phyloP scores from a whole-genome alignment of 1,284 basidiomycete genomes.

The Caloboletus inedulis region DNA sequence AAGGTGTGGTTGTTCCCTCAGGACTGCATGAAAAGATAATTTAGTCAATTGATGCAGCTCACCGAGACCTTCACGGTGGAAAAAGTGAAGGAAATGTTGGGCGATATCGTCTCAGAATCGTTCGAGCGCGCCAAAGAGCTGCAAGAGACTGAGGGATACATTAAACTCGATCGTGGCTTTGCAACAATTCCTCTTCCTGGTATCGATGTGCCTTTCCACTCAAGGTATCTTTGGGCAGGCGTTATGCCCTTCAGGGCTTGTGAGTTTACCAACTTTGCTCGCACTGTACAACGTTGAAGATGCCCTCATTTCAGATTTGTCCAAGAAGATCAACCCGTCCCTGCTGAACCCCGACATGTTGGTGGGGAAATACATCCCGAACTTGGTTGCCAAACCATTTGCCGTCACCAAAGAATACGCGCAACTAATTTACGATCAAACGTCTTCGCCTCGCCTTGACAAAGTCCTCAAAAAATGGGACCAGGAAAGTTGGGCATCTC shows the following conservation, averaged over 20 bases:
- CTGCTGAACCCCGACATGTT: conserved; percentile 92
- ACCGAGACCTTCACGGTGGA: conserved; percentile 81
- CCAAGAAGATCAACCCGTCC: conserved; percentile 94
- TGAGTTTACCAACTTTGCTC: conserved; percentile 38
- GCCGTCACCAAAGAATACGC: conserved; percentile 87
- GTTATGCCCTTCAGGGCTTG: conserved; percentile 96
- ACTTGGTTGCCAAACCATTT: conserved; percentile 94
- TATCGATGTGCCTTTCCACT: conserved; percentile 99
- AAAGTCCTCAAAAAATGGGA: conserved; percentile 94
- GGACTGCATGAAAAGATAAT: background rate
- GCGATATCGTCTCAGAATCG: conserved; percentile 86
- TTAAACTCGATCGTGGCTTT: conserved; percentile 94
- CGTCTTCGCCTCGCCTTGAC: conserved; percentile 88
- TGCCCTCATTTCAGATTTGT: conserved; percentile 64
- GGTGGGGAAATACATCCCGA: conserved; percentile 94
- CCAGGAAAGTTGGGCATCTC: conserved; percentile 81
- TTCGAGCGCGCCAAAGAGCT: conserved; percentile 76
- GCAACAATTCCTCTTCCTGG: conserved; percentile 95
- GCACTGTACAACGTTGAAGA: conserved; percentile 21
- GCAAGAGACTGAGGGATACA: conserved; percentile 81
- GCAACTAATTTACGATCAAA: conserved; percentile 94
- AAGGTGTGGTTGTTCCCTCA: conserved; percentile 54
- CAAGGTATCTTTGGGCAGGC: conserved; percentile 97
- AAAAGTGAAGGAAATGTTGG: conserved; percentile 89
- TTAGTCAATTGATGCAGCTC: conserved; percentile 49